Evolutionary conservation across 225 moss, liverwort and hornwort species (phyloP), one percentile per base, ranked within the genome.

Genomic region (Polytrichum commune): DNA sequence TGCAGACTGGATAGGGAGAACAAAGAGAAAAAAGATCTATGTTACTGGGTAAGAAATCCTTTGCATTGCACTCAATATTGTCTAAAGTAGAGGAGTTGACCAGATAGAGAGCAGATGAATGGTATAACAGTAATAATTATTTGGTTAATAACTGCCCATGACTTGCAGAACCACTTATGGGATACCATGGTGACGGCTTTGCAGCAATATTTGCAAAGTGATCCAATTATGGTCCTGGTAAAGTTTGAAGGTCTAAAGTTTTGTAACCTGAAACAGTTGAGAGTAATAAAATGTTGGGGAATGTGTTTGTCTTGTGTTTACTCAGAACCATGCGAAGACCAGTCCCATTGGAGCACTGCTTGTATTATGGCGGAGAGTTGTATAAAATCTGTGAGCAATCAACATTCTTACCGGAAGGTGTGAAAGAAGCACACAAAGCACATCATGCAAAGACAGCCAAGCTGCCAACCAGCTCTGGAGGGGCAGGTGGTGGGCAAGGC

Each of bases 1-100:
- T 83, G 97, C 97, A 74, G 94, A 95, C 75, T 98, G 97, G 97
- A 98, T 98, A 69, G 97, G 97, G 54, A 86, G 95, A 84, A 98
- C 97, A 25, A 98, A 98, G 69, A 77, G 77, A 72, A 98, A 98
- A 79, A 90, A 95, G 75, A 98, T 98, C 55, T 95, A 72, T 73
- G 97, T 98, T 24, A 98, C 95, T 55, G 97, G 95, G 95, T 92
- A 80, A 62, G 35, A 27, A 57, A 27, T 29, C 53, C 33, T 66
- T 73, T 60, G 29, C 64, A 58, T 58, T 58, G 24, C 46, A 16
- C 4, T 46, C 4, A 16, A 4, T 16, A 46, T 46, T 46, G 46
- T 46, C 46, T 46, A 46, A 13, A 46, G 46, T 16, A 46, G 13
- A 46, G 10, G 46, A 46, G 16, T 46, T 38, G 13, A 46, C 46